Evolutionary conservation across 192 early-diverging fungal species (phyloP).

Genomic region (Thamnidium elegans): DNA sequence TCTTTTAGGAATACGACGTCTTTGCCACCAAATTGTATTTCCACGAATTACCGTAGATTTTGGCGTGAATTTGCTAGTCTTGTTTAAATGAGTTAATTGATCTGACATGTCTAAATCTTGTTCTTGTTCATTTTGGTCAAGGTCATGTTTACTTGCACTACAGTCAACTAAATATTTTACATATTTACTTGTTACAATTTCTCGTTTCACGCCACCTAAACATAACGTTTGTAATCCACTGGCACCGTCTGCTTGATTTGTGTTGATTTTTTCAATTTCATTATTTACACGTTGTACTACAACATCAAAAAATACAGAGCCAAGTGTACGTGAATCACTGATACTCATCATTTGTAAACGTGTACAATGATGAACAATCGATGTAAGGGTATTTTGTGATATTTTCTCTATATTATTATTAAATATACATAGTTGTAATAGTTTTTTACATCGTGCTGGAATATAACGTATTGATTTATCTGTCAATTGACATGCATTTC

Average conservation of each 20-base stretch:
- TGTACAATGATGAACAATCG: constrained; percentile 17
- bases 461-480: constrained; percentile 26
- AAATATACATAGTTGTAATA: constrained; percentile 25
- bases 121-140: constrained; percentile 10
- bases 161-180: constrained; percentile 21
- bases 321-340: constrained; percentile 30
- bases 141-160: constrained; percentile 23
- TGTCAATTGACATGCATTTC: constrained; percentile 30
- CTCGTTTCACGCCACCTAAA: constrained; percentile 22
- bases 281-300: constrained; percentile 21
- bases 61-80: constrained; percentile 17
- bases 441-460: constrained; percentile 18
- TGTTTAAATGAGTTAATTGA: neutral
- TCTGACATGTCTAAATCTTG: constrained; percentile 11
- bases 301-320: constrained; percentile 19
- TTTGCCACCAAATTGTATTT: constrained; percentile 37
- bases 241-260: neutral
- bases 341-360: constrained; percentile 15
- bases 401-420: constrained; percentile 25
- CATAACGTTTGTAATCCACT: constrained; percentile 27
- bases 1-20: constrained; percentile 12
- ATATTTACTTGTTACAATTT: constrained; percentile 11
- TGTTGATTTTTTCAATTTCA: constrained; percentile 16
- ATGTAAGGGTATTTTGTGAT: constrained; percentile 19
- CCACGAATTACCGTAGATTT: constrained; percentile 33